Evolutionary conservation across 257 asterid genomes (phyloP).

Genomic region (Capsicum baccatum): DNA sequence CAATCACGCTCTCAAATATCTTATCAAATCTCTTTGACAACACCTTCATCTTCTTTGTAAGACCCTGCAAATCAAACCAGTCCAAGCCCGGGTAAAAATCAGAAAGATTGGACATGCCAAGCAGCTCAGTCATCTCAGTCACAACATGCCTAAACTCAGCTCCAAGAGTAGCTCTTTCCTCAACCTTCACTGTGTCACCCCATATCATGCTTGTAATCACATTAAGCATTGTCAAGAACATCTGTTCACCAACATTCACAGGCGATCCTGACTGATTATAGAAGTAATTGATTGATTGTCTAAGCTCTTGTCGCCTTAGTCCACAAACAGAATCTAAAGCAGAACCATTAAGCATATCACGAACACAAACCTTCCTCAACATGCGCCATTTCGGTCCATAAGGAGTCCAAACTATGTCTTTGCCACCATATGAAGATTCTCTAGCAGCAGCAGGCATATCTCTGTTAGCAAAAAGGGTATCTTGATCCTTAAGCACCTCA

Average conservation of each 20-base stretch:
- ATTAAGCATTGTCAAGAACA: slow-evolving; percentile 64
- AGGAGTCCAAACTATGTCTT: slow-evolving; percentile 67
- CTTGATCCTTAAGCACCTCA: slow-evolving; percentile 67
- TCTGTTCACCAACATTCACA: slow-evolving; percentile 63
- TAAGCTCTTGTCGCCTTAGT: slow-evolving; percentile 56
- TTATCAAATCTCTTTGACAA: slow-evolving; percentile 52
- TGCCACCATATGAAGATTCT: slow-evolving; percentile 66
- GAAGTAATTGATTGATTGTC: slow-evolving; percentile 48
- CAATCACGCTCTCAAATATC: slow-evolving; percentile 63
- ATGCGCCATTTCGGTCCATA: slow-evolving; percentile 83
- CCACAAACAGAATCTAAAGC: slow-evolving; percentile 57
- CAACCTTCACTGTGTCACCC: slow-evolving; percentile 71
- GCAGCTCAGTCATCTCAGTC: slow-evolving; percentile 49
- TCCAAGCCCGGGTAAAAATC: slow-evolving; percentile 67
- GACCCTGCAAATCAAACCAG: slow-evolving; percentile 69
- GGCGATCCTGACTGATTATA: slow-evolving; percentile 39
- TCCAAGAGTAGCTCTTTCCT: slow-evolving; percentile 55
- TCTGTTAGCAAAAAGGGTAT: slow-evolving; percentile 66
- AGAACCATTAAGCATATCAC: slow-evolving; percentile 56
- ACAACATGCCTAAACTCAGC: slow-evolving; percentile 64
- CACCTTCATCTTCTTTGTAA: slow-evolving; percentile 52
- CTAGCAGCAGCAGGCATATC: slow-evolving; percentile 65
- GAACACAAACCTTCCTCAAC: slow-evolving; percentile 66
- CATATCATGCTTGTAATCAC: slow-evolving; percentile 79
- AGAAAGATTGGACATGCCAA: slow-evolving; percentile 67